Base-by-base conservation (phyloP, 2,329 filamentous ascomycete genomes). In the Pseudogymnoascus sp. region DNA sequence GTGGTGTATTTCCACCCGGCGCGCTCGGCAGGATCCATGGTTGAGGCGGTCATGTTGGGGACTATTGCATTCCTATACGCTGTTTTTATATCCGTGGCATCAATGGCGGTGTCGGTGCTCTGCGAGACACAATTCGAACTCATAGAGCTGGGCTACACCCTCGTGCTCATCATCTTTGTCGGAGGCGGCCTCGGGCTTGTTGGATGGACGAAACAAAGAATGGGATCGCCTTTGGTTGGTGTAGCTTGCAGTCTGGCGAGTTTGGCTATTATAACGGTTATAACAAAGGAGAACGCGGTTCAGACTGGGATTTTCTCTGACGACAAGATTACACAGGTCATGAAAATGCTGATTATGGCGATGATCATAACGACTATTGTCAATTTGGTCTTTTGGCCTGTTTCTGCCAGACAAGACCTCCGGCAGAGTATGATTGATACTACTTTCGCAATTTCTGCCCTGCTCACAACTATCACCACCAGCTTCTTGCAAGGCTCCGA, bases 1-100 rank as follows among this genome's bases (percentile, higher is more conserved):
- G 95, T 91, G 0, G 92, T 97, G 10, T 97, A 96, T 72, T 97
- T 97, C 71, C 92, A 97, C 73, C 92, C 93, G 4, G 90, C 91
- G 5, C 82, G 93, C 64, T 91, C 91, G 16, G 84, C 87, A 25
- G 93, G 93, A 0, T 94, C 90, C 67, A 96, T 97, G 91, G 83
- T 91, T 64, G 90, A 96, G 75, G 92, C 92, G 2, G 83, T 88
- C 10, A 76, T 92, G 35, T 85, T 94, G 64, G 90, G 91, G 5
- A 76, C 90, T 38, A 79, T 89, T 35, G 92, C 92, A 1, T 90
- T 96, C 65, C 75, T 86, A 38, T 97, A 96, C 73, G 87, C 88
- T 2, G 83, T 86, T 35, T 78, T 91, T 40, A 79, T 97, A 38
- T 90, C 88, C 5, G 82, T 94, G 62, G 81, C 90, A 47, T 94